Evolutionary conservation across 169 alveolate genomes (phyloP).

Genomic region (Cryptosporidium parvum): DNA sequence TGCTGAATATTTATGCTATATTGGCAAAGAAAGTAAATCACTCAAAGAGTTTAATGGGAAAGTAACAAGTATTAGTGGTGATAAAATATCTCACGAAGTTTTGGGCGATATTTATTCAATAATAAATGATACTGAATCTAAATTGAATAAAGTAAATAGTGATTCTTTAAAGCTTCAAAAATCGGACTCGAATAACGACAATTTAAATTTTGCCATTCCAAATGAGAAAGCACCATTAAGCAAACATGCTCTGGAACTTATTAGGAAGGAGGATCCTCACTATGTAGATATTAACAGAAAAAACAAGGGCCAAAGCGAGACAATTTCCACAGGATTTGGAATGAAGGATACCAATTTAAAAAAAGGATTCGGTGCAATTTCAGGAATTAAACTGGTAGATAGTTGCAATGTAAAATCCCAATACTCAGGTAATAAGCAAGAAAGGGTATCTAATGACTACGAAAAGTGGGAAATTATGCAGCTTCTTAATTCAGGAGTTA

Average conservation of each 20-base stretch:
- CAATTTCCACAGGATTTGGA: conserved; percentile 51
- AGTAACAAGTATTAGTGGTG: neutral
- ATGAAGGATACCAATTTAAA: conserved; percentile 29
- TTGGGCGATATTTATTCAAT: conserved; percentile 13
- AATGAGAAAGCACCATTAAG: conserved; percentile 62
- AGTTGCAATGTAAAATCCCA: neutral
- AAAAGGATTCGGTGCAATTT: conserved; percentile 81
- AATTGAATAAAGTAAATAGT: neutral
- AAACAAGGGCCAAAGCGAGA: conserved; percentile 2
- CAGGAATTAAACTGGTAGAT: conserved; percentile 85
- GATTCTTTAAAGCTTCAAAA: neutral
- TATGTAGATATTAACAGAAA: conserved; percentile 13
- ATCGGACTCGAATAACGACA: neutral
- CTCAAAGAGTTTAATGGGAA: conserved; percentile 17
- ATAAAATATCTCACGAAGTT: neutral
- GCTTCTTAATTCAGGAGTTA: conserved; percentile 55
- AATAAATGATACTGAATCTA: neutral
- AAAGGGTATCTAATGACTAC: conserved; percentile 74
- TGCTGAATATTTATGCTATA: conserved; percentile 32
- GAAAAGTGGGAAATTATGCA: conserved; percentile 79
- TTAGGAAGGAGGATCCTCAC: conserved; percentile 36
- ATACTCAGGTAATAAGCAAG: neutral
- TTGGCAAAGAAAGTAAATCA: conserved; percentile 5
- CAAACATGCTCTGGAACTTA: conserved; percentile 41
- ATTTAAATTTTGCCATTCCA: conserved; percentile 51